Percentiles rank a stretch among this genome's conserved stretches.
Conservation (phyloP, 345 rosid genomes). For the Eucalyptus grandis region DNA sequence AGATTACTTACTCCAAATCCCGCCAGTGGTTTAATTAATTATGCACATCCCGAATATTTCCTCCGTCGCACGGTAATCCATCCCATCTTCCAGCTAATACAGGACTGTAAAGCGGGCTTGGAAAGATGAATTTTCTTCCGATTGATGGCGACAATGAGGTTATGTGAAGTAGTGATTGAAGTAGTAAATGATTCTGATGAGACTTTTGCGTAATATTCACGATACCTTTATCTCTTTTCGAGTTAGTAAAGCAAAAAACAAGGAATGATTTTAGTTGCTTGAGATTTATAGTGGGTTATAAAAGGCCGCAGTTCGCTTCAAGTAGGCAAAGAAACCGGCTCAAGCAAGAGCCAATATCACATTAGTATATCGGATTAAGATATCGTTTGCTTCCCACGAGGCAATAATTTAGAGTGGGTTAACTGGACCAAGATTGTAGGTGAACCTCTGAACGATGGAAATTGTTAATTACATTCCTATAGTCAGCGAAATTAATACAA, state of each 20-base stretch:
- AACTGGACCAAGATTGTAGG: neutral
- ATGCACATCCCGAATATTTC: neutral
- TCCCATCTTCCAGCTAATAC: neutral
- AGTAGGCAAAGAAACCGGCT: neutral
- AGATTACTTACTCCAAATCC: neutral
- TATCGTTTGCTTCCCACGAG: neutral
- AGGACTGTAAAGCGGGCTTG: neutral
- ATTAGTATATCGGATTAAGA: neutral
- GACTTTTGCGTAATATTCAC: neutral
- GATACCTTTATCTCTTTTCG: neutral
- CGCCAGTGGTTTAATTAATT: neutral
- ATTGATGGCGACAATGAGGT: neutral
- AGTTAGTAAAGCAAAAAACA: neutral
- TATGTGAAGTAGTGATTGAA: neutral
- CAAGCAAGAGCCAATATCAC: neutral
- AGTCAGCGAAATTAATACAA: neutral
- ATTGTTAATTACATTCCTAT: neutral
- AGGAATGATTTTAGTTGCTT: neutral
- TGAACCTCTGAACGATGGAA: neutral
- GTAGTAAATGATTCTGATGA: neutral
- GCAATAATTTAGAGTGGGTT: neutral
- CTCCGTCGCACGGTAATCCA: neutral
- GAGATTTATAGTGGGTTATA: neutral
- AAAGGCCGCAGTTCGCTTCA: neutral
- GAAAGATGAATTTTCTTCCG: neutral